Evolutionary conservation across 2,329 filamentous ascomycete genomes (phyloP), one percentile per base, ranked within the genome.

Genomic region (Colletotrichum sp.): DNA sequence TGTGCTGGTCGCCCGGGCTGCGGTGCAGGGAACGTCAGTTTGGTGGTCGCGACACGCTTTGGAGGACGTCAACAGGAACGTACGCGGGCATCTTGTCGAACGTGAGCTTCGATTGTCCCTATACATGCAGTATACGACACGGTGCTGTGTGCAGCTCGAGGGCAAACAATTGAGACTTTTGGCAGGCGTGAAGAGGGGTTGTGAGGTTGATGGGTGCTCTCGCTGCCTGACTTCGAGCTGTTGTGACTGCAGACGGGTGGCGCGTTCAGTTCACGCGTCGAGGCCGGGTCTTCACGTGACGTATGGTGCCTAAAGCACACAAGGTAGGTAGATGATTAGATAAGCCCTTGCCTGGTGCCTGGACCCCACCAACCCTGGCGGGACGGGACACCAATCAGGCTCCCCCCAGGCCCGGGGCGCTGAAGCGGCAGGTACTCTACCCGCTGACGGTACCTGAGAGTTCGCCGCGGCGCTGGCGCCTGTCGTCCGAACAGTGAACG

Each of bases 1-100:
- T 83, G 84, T 93, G 92, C 84, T 95, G 93, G 81, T 94, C 92
- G 82, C 93, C 93, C 79, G 92, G 90, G 79, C 93, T 95, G 83
- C 63, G 78, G 67, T 21, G 32, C 21, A 67, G 72, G 78, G 52
- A 68, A 61, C 75, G 48, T 75, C 69, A 71, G 52, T 39, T 75
- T 21, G 24, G 34, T 39, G 28, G 13, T 52, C n/a, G 52, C n/a
- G 48, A 57, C 48, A 24, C 39, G 68, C n/a, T 55, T 21, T 52
- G 10, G 16, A 10, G 34, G 14, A 21, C n/a, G n/a, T 9, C 36
- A 10, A 30, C 18, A 28, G 1, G 43, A 21, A 82, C 86, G 79
- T 82, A 88, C 87, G 86, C 86, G 84, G 87, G 87, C 87, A 88
- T 88, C 72, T 75, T 83, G 79, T 69, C 36, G 28, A 24, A 5